Conservation (phyloP, 2,329 filamentous ascomycete genomes). For the Aspergillus fijiensis region DNA sequence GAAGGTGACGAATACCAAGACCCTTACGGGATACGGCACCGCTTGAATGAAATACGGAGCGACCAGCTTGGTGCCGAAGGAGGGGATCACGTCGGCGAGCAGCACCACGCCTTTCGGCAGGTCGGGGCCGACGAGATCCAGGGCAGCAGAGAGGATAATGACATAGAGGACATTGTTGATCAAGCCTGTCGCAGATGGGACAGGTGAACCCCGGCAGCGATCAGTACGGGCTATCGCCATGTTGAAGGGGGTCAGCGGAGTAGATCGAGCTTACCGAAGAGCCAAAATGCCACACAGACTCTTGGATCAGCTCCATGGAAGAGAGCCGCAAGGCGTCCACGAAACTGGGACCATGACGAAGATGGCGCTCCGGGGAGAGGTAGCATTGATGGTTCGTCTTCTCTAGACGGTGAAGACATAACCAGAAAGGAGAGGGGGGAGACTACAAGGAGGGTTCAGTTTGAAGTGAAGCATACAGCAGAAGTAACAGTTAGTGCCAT, state of each 20-base stretch:
- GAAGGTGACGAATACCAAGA: conserved; percentile 70
- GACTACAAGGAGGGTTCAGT: not conserved
- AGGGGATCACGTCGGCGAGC: conserved; percentile 87
- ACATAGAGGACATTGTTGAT: conserved; percentile 99
- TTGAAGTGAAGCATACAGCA: not conserved
- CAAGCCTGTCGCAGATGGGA: conserved; percentile 57
- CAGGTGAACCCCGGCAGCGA: not conserved
- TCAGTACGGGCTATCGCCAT: not conserved
- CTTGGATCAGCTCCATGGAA: conserved; percentile 68
- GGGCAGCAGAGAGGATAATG: conserved; percentile 89
- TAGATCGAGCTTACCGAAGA: conserved; percentile 67
- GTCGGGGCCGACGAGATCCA: conserved; percentile 84
- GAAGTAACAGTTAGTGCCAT: not conserved
- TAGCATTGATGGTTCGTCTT: conserved; percentile 37
- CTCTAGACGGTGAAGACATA: conserved; percentile 25
- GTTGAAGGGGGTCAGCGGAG: not conserved
- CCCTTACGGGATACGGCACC: conserved; percentile 74
- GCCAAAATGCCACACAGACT: conserved; percentile 82
- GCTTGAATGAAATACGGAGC: conserved; percentile 92
- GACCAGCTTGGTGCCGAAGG: conserved; percentile 81
- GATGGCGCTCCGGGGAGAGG: conserved; percentile 59
- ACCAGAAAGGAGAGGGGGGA: conserved; percentile 6
- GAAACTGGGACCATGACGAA: conserved; percentile 73
- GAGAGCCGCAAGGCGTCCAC: conserved; percentile 61
- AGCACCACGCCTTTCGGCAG: conserved; percentile 91